A percentile compares a stretch with the other conserved stretches of the same genome.
These are phyloP conservation scores for Penicillium verhagenii DNA, from an alignment of 495 filamentous ascomycete genomes.

Conservation along the genomic window DNA sequence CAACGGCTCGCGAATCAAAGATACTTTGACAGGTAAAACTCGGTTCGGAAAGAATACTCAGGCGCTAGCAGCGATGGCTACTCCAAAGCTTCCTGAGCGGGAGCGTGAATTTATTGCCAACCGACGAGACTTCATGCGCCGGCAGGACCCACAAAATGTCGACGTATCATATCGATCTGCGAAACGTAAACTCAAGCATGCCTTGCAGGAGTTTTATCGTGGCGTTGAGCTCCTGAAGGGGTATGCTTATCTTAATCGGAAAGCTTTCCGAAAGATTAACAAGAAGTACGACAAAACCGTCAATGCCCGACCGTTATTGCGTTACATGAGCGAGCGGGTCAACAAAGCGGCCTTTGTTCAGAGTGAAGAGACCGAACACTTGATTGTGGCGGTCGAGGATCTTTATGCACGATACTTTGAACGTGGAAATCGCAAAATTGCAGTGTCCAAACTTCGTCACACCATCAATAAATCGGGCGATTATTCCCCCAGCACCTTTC, in stretches of 20 bases:
- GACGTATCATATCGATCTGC: constrained; percentile 79
- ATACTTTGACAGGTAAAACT: constrained; percentile 28
- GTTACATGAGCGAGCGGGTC: constrained; percentile 91
- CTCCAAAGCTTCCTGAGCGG: constrained; percentile 38
- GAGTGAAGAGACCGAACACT: constrained; percentile 73
- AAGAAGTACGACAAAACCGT: constrained; percentile 97
- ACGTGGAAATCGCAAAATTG: constrained; percentile 85
- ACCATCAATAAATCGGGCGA: constrained; percentile 63
- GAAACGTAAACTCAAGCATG: constrained; percentile 86
- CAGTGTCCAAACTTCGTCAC: constrained; percentile 77
- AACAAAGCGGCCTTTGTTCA: constrained; percentile 88
- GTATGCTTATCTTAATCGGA: constrained; percentile 83
- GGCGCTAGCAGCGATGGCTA: constrained; percentile 52
- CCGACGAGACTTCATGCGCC: constrained; percentile 65
- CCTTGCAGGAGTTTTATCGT: constrained; percentile 88
- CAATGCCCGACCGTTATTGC: constrained; percentile 68
- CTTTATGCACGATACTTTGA: constrained; percentile 93
- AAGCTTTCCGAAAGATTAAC: constrained; percentile 95
- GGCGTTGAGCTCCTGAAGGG: constrained; percentile 88
- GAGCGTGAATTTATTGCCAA: constrained; percentile 28
- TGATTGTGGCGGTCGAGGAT: constrained; percentile 79
- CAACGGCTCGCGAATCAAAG: constrained; percentile 24
- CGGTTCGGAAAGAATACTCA: constrained; percentile 58
- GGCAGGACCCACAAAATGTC: constrained; percentile 42
- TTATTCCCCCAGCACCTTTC: constrained; percentile 70